phyloP scores from a whole-genome alignment of 2,329 filamentous ascomycete genomes.

The Ploettnerulaceae sp. region DNA sequence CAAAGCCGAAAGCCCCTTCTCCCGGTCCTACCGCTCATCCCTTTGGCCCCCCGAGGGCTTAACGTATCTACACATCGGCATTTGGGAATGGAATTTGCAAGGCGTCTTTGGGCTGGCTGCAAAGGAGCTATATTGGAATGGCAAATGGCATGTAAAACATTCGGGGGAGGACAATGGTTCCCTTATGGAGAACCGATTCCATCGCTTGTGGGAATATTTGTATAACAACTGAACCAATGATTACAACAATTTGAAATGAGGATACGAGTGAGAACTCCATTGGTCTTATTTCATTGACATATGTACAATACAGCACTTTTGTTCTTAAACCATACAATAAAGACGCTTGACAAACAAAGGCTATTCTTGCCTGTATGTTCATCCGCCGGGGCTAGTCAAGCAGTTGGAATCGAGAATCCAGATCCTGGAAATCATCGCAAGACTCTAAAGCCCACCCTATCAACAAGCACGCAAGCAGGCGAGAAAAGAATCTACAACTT shows the following conservation, averaged over 20 bases:
- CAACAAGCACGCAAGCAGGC: background rate
- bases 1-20: constrained; percentile 36
- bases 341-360: background rate
- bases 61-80: constrained; percentile 4
- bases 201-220: no score
- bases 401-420: no score
- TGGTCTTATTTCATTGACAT: no score
- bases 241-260: no score
- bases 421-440: no score
- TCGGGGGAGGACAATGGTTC: background rate
- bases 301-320: no score
- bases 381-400: background rate
- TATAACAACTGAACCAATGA: no score
- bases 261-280: no score
- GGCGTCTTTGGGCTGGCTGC: background rate
- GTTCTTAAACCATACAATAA: background rate
- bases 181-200: no score
- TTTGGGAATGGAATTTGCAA: background rate
- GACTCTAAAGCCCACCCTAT: no score
- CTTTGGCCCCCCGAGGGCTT: constrained; percentile 14
- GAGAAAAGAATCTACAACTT: constrained; percentile 53
- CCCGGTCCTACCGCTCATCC: constrained; percentile 20
- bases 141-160: background rate
- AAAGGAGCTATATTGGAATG: background rate
- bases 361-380: background rate